Percentiles rank a stretch among this genome's conserved stretches.
phyloP scores from a whole-genome alignment of 495 filamentous ascomycete genomes.

The Glutinoglossum americanum region DNA sequence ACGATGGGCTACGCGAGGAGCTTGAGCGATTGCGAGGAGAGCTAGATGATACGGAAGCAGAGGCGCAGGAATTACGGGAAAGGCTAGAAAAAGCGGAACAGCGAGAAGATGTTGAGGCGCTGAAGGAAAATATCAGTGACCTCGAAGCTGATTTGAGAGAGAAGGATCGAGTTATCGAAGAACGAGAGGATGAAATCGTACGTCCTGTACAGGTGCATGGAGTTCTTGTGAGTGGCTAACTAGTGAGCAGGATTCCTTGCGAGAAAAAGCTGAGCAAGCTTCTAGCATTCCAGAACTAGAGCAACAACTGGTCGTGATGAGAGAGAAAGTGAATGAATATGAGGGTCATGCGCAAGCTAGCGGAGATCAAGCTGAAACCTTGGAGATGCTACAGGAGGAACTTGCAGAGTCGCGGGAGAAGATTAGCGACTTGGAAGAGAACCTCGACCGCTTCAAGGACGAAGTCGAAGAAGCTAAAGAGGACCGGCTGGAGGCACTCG shows the following conservation, averaged over 20 bases:
- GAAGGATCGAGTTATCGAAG: slow-evolving; percentile 40
- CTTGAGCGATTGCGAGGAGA: slow-evolving; percentile 24
- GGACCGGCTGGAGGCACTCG: neutral
- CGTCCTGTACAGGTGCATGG: slow-evolving; percentile 8
- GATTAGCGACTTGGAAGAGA: slow-evolving; percentile 31
- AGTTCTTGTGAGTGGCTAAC: neutral
- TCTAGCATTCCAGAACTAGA: slow-evolving; percentile 30
- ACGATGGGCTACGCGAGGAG: slow-evolving; percentile 37
- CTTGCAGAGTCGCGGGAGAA: slow-evolving; percentile 28
- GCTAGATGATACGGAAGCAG: slow-evolving; percentile 3
- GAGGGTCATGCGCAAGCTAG: neutral
- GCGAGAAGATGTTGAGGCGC: slow-evolving; percentile 25
- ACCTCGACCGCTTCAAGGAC: slow-evolving; percentile 9
- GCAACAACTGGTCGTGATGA: neutral
- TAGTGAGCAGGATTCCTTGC: neutral
- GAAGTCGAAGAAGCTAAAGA: slow-evolving; percentile 25
- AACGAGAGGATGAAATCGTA: slow-evolving; percentile 45
- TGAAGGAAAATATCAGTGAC: slow-evolving; percentile 46
- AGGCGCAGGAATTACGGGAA: slow-evolving; percentile 12
- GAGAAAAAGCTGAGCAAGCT: slow-evolving; percentile 19
- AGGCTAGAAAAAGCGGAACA: slow-evolving; percentile 13
- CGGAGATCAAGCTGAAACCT: neutral
- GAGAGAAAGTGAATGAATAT: slow-evolving; percentile 27
- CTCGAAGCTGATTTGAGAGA: slow-evolving; percentile 42
- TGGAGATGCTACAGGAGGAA: slow-evolving; percentile 39